phyloP scores from a whole-genome alignment of 768 basidiomycete genomes.

The Kwoniella newhampshirensis region DNA sequence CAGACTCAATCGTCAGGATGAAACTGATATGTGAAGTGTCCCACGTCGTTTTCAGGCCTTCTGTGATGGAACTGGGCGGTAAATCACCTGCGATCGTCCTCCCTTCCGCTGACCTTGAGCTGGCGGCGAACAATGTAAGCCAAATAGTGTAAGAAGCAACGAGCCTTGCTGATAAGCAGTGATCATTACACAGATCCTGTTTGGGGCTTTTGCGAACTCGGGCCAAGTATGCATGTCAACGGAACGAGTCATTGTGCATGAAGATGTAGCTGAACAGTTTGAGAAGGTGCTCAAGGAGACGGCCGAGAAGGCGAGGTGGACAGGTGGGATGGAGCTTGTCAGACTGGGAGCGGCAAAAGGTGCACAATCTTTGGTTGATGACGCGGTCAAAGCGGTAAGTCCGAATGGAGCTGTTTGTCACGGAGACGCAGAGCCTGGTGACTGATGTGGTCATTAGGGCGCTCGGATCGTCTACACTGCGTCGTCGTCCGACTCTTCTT shows the following conservation, averaged over 20 bases:
- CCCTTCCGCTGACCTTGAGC: constrained; percentile 59
- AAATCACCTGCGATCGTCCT: constrained; percentile 55
- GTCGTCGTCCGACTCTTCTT: neutral
- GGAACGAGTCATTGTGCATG: constrained; percentile 47
- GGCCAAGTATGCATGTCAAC: constrained; percentile 54
- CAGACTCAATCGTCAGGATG: no score
- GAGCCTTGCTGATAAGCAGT: neutral
- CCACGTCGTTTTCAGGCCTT: constrained; percentile 32
- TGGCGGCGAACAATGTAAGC: constrained; percentile 59
- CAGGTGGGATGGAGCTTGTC: constrained; percentile 27
- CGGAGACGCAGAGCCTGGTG: no score
- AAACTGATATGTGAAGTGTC: neutral
- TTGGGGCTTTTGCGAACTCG: constrained; percentile 48
- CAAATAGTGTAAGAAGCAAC: no score
- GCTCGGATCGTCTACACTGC: constrained; percentile 19
- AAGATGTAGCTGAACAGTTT: constrained; percentile 29
- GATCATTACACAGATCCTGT: constrained; percentile 35
- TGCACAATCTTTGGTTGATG: constrained; percentile 20
- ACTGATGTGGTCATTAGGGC: constrained; percentile 20
- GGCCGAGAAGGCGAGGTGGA: constrained; percentile 13
- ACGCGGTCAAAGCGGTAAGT: constrained; percentile 29
- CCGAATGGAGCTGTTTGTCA: no score
- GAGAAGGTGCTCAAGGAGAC: constrained; percentile 25
- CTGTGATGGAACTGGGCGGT: constrained; percentile 53
- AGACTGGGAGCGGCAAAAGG: constrained; percentile 16